Conservation (phyloP, 2,329 filamentous ascomycete genomes). For the Ascocoryne sarcoides region DNA sequence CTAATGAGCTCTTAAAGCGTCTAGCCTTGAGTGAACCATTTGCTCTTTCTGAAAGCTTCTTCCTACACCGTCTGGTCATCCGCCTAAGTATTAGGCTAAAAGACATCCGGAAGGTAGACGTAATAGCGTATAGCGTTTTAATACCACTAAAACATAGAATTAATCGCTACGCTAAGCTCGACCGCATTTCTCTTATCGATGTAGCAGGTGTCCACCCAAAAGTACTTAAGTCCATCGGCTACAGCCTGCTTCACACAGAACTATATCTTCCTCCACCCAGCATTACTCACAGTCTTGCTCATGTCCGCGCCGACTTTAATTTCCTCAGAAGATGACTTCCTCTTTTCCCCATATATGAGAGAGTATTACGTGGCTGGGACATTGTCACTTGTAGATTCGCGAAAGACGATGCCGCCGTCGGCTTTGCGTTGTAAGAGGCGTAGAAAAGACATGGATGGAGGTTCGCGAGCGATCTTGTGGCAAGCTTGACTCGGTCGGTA, state of each 20-base stretch:
- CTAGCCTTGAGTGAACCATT: too few relatives aligned
- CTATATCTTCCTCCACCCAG: conserved; percentile 14
- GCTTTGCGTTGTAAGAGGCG: conserved; percentile 19
- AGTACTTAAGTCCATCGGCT: conserved; percentile 13
- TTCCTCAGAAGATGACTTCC: conserved; percentile 13
- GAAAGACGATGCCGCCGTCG: conserved; percentile 20
- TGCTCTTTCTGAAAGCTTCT: too few relatives aligned
- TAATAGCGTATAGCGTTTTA: conserved; percentile 12
- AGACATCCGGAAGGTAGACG: conserved; percentile 14
- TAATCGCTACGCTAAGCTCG: conserved; percentile 12
- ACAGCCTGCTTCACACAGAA: conserved; percentile 13
- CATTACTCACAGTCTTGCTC: conserved; percentile 13
- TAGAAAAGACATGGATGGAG: conserved; percentile 15
- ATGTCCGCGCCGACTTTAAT: conserved; percentile 6
- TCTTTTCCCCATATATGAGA: conserved; percentile 16
- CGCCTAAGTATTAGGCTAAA: too few relatives aligned
- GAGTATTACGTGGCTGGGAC: conserved; percentile 17
- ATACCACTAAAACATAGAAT: conserved; percentile 19
- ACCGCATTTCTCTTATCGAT: conserved; percentile 15
- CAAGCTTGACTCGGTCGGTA: conserved; percentile 14
- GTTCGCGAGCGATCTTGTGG: conserved; percentile 13
- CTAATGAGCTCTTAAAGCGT: too few relatives aligned
- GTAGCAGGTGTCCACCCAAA: too few relatives aligned
- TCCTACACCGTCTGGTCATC: conserved; percentile 6
- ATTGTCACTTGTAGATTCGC: conserved; percentile 13